phyloP scores from a whole-genome alignment of 78 protist species.

The Pigoraptor vietnamica region DNA sequence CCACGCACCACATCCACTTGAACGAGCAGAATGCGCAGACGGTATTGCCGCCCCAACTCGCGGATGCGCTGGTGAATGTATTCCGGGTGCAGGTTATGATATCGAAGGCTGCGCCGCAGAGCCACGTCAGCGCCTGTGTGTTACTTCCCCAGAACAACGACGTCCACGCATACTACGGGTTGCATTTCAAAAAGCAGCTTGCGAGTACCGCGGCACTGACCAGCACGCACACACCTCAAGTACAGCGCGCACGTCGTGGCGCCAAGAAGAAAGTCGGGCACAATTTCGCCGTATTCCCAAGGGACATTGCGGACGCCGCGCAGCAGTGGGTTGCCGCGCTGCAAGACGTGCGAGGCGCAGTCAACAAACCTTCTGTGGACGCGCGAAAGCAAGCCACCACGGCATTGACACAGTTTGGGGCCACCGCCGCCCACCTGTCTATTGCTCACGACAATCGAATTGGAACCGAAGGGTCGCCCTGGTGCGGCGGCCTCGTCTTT shows the following conservation, averaged over 20 bases:
- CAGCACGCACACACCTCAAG: background rate
- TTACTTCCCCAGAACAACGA: no score
- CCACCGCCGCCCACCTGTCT: no score
- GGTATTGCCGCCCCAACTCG: background rate
- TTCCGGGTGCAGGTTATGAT: conserved; percentile 27
- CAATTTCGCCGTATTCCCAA: background rate
- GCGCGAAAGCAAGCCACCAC: no score
- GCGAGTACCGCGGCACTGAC: background rate
- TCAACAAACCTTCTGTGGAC: no score
- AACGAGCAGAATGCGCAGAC: background rate
- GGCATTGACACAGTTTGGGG: no score
- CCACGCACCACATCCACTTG: background rate
- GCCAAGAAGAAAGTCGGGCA: conserved; percentile 5
- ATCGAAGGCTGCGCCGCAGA: background rate
- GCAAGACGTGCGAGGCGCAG: no score
- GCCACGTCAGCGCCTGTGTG: no score
- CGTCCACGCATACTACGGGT: no score
- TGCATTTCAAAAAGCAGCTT: no score
- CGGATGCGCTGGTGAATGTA: background rate
- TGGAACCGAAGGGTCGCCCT: no score
- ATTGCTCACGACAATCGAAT: no score
- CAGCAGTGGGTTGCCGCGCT: conserved; percentile 12
- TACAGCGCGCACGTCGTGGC: background rate
- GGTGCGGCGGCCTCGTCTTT: no score
- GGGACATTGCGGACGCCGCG: background rate